Conservation (phyloP, 2,329 filamentous ascomycete species). For the Seiridium unicorne region DNA sequence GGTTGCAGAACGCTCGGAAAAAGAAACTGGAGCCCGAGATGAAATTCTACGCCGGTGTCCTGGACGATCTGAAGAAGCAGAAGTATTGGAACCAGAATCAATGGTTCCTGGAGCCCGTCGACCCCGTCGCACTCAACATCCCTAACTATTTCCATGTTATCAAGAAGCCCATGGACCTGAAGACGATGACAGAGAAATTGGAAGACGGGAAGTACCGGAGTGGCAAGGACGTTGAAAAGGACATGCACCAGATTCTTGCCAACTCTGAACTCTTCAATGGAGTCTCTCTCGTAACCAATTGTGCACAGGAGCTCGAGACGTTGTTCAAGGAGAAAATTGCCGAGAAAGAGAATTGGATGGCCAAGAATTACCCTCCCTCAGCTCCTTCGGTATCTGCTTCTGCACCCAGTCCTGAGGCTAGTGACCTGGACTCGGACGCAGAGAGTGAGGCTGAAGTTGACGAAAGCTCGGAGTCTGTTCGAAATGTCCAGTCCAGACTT, state of each 20-base stretch:
- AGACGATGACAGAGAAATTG: conserved; percentile 77
- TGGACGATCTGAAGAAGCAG: conserved; percentile 73
- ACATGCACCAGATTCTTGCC: conserved; percentile 77
- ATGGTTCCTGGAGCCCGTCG: conserved; percentile 81
- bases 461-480: conserved; percentile 47
- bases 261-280: conserved; percentile 93
- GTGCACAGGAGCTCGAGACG: conserved; percentile 71
- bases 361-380: conserved; percentile 62
- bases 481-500: conserved; percentile 50
- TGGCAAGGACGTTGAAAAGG: conserved; percentile 81
- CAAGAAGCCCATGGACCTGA: conserved; percentile 95
- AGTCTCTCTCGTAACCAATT: conserved; percentile 69
- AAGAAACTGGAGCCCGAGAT: conserved; percentile 89
- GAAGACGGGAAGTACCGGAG: conserved; percentile 75
- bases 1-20: conserved; percentile 72
- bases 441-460: conserved; percentile 60
- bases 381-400: conserved; percentile 41
- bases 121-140: conserved; percentile 91
- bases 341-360: conserved; percentile 79
- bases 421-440: conserved; percentile 70
- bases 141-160: conserved; percentile 91
- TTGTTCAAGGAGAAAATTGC: conserved; percentile 75
- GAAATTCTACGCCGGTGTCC: conserved; percentile 81
- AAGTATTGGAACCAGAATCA: conserved; percentile 68
- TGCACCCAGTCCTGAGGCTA: conserved; percentile 62